Evolutionary conservation across 164 flowering plant genomes (phyloP).

Genomic region (Chimonanthus salicifolius): DNA sequence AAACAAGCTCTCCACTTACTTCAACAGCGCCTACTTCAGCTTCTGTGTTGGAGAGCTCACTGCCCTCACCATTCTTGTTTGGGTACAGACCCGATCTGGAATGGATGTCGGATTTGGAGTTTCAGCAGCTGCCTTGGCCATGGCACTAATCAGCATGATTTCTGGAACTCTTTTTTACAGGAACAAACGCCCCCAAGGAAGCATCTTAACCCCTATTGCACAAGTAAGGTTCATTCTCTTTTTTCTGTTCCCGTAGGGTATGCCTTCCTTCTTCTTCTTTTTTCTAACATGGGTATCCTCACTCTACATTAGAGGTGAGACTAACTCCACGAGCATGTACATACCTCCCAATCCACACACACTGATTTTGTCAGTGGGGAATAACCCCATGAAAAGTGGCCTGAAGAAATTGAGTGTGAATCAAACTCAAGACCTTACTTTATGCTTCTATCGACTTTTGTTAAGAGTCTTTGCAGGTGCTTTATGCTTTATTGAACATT

Average conservation of each 20-base stretch:
- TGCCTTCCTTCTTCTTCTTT: background rate
- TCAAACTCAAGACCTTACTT: too few species aligned
- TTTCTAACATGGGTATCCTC: too few species aligned
- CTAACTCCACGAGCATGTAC: too few species aligned
- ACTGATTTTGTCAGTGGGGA: too few species aligned
- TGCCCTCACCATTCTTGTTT: constrained; percentile 80
- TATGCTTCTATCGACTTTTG: background rate
- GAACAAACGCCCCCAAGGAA: constrained; percentile 78
- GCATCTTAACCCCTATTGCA: constrained; percentile 79
- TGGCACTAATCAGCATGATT: constrained; percentile 67
- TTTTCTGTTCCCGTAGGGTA: background rate
- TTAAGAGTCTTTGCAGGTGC: background rate
- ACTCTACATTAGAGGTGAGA: too few species aligned
- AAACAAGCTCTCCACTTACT: constrained; percentile 71
- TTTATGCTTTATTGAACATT: background rate
- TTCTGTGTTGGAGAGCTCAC: constrained; percentile 82
- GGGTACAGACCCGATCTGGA: constrained; percentile 87
- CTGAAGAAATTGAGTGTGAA: too few species aligned
- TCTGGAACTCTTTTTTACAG: constrained; percentile 59
- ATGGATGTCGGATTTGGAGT: constrained; percentile 92
- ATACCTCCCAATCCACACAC: too few species aligned
- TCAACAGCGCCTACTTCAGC: constrained; percentile 87
- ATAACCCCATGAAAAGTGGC: too few species aligned
- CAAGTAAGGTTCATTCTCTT: constrained; percentile 40
- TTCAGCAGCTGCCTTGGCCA: constrained; percentile 80